A percentile compares a stretch with the other conserved stretches of the same genome.
Conservation (phyloP, 768 basidiomycete genomes). For the Leccinum variicolor region DNA sequence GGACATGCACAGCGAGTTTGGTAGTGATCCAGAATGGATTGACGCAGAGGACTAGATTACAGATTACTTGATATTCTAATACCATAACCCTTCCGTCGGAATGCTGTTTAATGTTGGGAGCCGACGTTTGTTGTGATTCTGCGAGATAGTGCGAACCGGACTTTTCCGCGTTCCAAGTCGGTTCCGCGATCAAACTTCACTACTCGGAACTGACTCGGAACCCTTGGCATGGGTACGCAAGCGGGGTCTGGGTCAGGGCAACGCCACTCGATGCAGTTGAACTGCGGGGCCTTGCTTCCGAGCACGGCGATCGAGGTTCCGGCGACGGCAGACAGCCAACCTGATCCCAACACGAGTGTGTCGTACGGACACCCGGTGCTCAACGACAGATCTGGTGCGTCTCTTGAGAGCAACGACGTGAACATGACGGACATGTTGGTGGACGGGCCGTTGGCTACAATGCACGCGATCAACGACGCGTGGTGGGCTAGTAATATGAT, state of each 20-base stretch:
- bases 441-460: constrained; percentile 64
- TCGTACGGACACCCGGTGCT: constrained; percentile 34
- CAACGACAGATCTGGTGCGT: neutral
- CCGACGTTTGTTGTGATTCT: too few species aligned
- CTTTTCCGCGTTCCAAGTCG: too few species aligned
- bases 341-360: constrained; percentile 36
- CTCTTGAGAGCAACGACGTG: constrained; percentile 14
- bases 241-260: constrained; percentile 13
- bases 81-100: too few species aligned
- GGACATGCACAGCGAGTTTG: too few species aligned
- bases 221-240: constrained; percentile 3
- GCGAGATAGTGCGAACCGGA: too few species aligned
- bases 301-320: neutral
- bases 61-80: too few species aligned
- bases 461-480: constrained; percentile 67
- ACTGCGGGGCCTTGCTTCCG: constrained; percentile 10
- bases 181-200: too few species aligned
- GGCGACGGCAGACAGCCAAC: constrained; percentile 3
- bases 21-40: too few species aligned
- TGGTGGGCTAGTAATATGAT: constrained; percentile 75
- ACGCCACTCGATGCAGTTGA: constrained; percentile 31
- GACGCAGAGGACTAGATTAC: too few species aligned
- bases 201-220: too few species aligned
- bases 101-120: too few species aligned
- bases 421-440: constrained; percentile 23